phyloP scores from a whole-genome alignment of 179 eudicot genomes.

The Spinacia oleracea region DNA sequence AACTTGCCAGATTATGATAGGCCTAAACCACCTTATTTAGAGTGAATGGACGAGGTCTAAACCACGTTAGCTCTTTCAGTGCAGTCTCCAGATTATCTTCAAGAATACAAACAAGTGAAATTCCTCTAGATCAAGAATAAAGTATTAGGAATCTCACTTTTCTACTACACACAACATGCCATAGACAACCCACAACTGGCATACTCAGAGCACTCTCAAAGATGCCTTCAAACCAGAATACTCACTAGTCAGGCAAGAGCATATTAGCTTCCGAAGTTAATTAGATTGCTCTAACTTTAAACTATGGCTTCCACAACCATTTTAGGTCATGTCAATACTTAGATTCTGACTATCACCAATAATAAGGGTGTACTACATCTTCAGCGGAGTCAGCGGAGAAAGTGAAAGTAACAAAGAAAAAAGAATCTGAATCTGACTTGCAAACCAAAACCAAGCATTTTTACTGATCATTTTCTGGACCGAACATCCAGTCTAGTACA shows the following conservation, averaged over 20 bases:
- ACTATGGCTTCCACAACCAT: not conserved
- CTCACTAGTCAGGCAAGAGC: not conserved
- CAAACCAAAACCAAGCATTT: not conserved
- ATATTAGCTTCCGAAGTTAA: not conserved
- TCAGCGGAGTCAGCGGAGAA: not conserved
- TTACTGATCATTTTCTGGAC: not conserved
- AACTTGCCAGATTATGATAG: not conserved
- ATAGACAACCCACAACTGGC: not conserved
- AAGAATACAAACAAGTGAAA: not conserved
- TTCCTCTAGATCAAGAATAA: not conserved
- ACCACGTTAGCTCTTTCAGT: not conserved
- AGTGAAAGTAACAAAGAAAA: not conserved
- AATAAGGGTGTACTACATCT: not conserved
- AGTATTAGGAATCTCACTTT: not conserved
- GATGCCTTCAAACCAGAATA: not conserved
- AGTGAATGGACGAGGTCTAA: not conserved
- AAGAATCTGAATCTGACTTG: no score
- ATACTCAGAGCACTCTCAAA: not conserved
- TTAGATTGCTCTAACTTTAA: not conserved
- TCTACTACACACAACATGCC: not conserved
- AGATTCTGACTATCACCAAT: no score
- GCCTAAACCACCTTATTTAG: not conserved
- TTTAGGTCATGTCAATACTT: not conserved
- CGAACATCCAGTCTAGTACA: not conserved
- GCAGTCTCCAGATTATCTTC: not conserved